These are phyloP conservation scores for Trifolium repens DNA, from an alignment of 306 rosid genomes.

Conservation along the genomic window DNA sequence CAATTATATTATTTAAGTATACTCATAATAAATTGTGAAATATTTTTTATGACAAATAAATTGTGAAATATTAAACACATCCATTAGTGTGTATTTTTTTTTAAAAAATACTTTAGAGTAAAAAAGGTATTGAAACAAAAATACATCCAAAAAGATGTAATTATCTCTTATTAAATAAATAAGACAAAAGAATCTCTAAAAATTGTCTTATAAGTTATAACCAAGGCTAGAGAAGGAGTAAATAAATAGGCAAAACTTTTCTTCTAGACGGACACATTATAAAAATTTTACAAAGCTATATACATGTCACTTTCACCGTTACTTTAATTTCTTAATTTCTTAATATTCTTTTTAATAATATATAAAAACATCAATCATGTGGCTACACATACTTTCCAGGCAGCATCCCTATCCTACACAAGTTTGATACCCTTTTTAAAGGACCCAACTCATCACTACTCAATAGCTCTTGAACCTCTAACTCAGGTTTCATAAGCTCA, in stretches of 20 bases:
- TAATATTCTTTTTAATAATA: background rate
- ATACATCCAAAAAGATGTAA: too few species aligned
- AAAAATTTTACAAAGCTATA: background rate
- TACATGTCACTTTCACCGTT: conserved; percentile 37
- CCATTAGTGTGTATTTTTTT: too few species aligned
- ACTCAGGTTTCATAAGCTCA: conserved; percentile 46
- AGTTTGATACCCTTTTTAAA: background rate
- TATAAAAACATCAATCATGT: conserved; percentile 44
- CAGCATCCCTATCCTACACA: conserved; percentile 22
- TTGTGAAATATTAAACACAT: too few species aligned
- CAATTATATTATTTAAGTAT: too few species aligned
- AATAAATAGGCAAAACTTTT: background rate
- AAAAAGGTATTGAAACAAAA: too few species aligned
- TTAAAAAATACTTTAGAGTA: too few species aligned
- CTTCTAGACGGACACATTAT: background rate
- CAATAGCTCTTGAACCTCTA: conserved; percentile 32
- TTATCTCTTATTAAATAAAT: too few species aligned
- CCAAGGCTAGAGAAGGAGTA: too few species aligned
- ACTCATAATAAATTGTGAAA: too few species aligned
- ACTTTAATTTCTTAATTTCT: background rate
- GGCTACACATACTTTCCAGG: conserved; percentile 38
- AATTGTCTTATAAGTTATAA: too few species aligned
- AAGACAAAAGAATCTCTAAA: too few species aligned
- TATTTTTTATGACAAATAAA: too few species aligned
- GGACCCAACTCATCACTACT: conserved; percentile 5